Percentiles rank a stretch among this genome's conserved stretches.
Evolutionary conservation across 371 early-diverging fungal genomes (phyloP).

Genomic region (Lichtheimia corymbifera): DNA sequence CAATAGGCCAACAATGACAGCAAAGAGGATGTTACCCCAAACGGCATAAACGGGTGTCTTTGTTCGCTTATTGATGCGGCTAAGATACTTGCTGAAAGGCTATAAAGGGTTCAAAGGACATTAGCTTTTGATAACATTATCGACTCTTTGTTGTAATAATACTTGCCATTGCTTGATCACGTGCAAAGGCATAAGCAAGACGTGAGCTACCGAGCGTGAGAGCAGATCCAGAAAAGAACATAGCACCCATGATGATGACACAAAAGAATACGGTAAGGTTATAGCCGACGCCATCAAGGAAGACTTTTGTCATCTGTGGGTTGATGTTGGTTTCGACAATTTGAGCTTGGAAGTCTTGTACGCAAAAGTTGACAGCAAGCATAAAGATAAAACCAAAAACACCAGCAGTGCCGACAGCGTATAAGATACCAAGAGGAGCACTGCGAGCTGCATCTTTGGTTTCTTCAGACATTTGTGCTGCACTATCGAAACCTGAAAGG

Average conservation of each 20-base stretch:
- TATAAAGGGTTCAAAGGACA: background rate
- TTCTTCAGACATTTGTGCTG: constrained; percentile 80
- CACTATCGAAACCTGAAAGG: constrained; percentile 71
- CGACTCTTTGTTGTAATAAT: background rate
- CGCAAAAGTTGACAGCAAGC: constrained; percentile 56
- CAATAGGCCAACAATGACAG: constrained; percentile 45
- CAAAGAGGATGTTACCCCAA: constrained; percentile 50
- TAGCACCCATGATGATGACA: constrained; percentile 55
- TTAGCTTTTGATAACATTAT: background rate
- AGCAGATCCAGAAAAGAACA: constrained; percentile 56
- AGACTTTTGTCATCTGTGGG: constrained; percentile 54
- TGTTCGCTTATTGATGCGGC: constrained; percentile 33
- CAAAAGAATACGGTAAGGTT: constrained; percentile 49
- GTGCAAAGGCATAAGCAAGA: constrained; percentile 75
- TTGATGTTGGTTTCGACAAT: constrained; percentile 45
- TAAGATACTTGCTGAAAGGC: constrained; percentile 52
- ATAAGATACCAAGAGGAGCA: constrained; percentile 68
- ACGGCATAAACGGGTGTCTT: constrained; percentile 49
- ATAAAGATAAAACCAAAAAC: constrained; percentile 59
- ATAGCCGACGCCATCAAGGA: constrained; percentile 62
- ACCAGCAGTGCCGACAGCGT: constrained; percentile 53
- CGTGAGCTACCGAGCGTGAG: constrained; percentile 59
- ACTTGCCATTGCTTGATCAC: constrained; percentile 67
- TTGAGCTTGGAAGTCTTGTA: constrained; percentile 56
- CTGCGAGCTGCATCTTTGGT: constrained; percentile 64